Evolutionary conservation across 2,329 filamentous ascomycete species (phyloP).

Genomic region (Tolypocladium tropicale): DNA sequence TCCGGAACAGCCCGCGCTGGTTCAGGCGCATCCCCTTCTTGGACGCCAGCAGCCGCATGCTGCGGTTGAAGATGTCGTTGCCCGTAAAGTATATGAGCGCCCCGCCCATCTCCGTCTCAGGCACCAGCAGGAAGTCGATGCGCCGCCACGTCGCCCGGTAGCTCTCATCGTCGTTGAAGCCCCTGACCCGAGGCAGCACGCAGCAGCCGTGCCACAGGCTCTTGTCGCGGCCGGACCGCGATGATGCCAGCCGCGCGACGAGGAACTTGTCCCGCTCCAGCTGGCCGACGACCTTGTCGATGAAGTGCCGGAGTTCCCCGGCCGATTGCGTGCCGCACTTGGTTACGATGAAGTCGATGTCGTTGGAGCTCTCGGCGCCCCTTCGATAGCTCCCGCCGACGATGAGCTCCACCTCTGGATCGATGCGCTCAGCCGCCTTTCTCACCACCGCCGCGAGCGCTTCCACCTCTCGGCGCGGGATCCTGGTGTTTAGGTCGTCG

Average conservation of each 20-base stretch:
- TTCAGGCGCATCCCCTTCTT: constrained; percentile 80
- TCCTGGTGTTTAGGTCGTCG: constrained; percentile 66
- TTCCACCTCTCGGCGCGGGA: constrained; percentile 67
- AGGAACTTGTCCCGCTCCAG: constrained; percentile 58
- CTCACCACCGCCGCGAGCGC: constrained; percentile 57
- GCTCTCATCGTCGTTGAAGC: constrained; percentile 17
- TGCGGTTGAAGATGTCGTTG: constrained; percentile 89
- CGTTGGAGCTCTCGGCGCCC: constrained; percentile 62
- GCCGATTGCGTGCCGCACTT: constrained; percentile 45
- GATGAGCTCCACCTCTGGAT: constrained; percentile 56
- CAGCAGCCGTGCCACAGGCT: constrained; percentile 88
- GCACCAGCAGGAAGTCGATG: constrained; percentile 78
- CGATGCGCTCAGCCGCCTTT: constrained; percentile 45
- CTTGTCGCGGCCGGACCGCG: constrained; percentile 36
- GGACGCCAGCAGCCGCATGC: constrained; percentile 66
- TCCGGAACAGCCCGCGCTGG: constrained; percentile 66
- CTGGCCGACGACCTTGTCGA: constrained; percentile 50
- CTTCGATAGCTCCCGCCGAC: constrained; percentile 80
- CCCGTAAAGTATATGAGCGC: constrained; percentile 93
- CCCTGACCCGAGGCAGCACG: constrained; percentile 43
- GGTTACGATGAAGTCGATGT: constrained; percentile 80
- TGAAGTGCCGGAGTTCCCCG: constrained; percentile 48
- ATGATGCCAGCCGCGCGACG: constrained; percentile 55
- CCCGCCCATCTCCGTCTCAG: constrained; percentile 67
- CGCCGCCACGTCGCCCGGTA: constrained; percentile 56